A percentile compares a stretch with the other conserved stretches of the same genome.
Evolutionary conservation across 352 stramenopile genomes (phyloP).

Genomic region (Plasmopara viticola): DNA sequence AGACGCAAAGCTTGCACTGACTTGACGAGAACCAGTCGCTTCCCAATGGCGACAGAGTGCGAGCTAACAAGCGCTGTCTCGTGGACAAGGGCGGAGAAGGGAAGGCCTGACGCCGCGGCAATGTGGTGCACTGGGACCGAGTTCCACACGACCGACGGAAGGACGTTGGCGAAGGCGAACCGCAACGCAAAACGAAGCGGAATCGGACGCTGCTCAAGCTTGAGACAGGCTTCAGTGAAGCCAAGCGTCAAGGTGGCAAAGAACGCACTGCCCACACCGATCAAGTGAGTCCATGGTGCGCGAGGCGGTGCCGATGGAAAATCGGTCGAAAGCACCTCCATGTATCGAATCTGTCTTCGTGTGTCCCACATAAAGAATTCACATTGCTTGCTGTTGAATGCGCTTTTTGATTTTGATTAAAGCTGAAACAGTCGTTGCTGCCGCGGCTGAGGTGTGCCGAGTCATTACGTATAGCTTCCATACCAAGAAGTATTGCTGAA

Average conservation of each 20-base stretch:
- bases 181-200: conserved; percentile 55
- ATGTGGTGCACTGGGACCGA: conserved; percentile 39
- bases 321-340: conserved; percentile 6
- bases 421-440: too few relatives aligned
- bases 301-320: conserved; percentile 7
- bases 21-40: conserved; percentile 38
- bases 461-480: too few relatives aligned
- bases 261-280: conserved; percentile 14
- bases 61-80: conserved; percentile 3
- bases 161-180: conserved; percentile 51
- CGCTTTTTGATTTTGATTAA: too few relatives aligned
- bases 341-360: neutral
- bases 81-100: conserved; percentile 26
- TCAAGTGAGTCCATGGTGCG: conserved; percentile 1
- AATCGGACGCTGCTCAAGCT: conserved; percentile 50
- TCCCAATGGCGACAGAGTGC: conserved; percentile 18
- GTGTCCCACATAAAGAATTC: too few relatives aligned
- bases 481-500: too few relatives aligned
- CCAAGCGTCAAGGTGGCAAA: conserved; percentile 36
- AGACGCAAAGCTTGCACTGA: conserved; percentile 46
- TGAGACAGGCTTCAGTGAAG: conserved; percentile 61
- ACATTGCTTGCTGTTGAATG: too few relatives aligned
- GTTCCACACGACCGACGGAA: conserved; percentile 61
- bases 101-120: conserved; percentile 31
- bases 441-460: too few relatives aligned